Evolutionary conservation across 768 basidiomycete genomes (phyloP).

Genomic region (Hygrophorus russula): DNA sequence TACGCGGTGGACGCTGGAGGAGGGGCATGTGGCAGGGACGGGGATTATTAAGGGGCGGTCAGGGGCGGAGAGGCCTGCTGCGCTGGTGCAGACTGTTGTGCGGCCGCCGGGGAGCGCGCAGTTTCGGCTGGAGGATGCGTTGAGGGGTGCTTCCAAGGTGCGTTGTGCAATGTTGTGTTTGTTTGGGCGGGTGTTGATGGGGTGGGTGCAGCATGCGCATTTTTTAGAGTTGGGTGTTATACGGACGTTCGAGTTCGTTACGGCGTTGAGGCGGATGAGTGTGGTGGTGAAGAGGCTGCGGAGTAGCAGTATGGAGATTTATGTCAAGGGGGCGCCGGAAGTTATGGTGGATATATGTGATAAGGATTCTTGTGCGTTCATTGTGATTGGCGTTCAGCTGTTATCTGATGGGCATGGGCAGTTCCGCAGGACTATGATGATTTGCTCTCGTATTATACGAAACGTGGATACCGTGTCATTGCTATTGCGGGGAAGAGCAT

Average conservation of each 20-base stretch:
- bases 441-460: constrained; percentile 91
- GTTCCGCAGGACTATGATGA: constrained; percentile 97
- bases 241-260: constrained; percentile 93
- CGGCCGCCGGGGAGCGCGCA: constrained; percentile 88
- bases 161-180: constrained; percentile 8
- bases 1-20: constrained; percentile 92
- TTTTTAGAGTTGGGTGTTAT: constrained; percentile 97
- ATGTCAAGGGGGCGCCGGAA: constrained; percentile 99
- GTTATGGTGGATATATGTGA: constrained; percentile 96
- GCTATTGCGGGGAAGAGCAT: constrained; percentile 96
- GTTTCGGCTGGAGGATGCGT: constrained; percentile 88
- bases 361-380: constrained; percentile 69
- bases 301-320: constrained; percentile 92
- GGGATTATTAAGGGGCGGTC: constrained; percentile 58
- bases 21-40: constrained; percentile 66
- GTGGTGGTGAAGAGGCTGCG: constrained; percentile 94
- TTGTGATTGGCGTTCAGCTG: background rate
- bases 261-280: constrained; percentile 88
- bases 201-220: constrained; percentile 66
- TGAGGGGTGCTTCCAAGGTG: constrained; percentile 76
- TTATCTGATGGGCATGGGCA: constrained; percentile 20
- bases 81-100: constrained; percentile 93
- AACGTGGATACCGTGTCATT: constrained; percentile 94
- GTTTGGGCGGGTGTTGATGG: background rate
- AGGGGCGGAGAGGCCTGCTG: constrained; percentile 54